Conservation (phyloP, 23 red algal genomes). For the Agarophyton chilense region DNA sequence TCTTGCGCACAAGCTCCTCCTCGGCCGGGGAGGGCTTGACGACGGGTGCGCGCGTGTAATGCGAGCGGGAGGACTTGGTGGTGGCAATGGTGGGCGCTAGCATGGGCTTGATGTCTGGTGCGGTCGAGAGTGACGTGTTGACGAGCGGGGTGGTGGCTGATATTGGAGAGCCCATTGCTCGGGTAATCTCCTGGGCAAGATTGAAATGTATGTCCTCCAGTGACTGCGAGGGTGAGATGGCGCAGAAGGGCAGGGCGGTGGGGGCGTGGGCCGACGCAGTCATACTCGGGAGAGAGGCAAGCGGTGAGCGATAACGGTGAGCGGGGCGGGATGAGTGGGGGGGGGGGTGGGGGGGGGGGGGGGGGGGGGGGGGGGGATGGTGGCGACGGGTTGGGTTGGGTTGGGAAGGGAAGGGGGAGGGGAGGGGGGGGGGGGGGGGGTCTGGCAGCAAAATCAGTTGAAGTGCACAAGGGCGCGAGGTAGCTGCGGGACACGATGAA, state of each 20-base stretch:
- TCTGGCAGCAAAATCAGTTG: too few species aligned
- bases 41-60: constrained; percentile 44
- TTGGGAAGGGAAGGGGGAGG: too few species aligned
- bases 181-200: neutral
- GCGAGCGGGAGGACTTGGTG: neutral
- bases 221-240: constrained; percentile 2
- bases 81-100: neutral
- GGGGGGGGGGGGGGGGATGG: neutral
- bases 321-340: neutral
- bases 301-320: too few species aligned
- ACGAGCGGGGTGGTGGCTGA: neutral
- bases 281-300: neutral
- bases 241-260: neutral
- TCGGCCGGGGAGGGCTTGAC: constrained; percentile 44
- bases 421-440: too few species aligned
- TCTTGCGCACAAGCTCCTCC: constrained; percentile 56
- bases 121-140: neutral
- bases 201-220: constrained; percentile 17
- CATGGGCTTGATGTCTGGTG: neutral
- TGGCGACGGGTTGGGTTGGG: too few species aligned
- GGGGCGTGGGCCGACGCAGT: neutral
- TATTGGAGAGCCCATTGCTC: constrained; percentile 4
- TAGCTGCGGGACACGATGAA: too few species aligned
- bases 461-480: too few species aligned
- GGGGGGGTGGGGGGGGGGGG: neutral